Evolutionary conservation across 2,329 filamentous ascomycete genomes (phyloP).

Genomic region (Xylariaceae sp.): DNA sequence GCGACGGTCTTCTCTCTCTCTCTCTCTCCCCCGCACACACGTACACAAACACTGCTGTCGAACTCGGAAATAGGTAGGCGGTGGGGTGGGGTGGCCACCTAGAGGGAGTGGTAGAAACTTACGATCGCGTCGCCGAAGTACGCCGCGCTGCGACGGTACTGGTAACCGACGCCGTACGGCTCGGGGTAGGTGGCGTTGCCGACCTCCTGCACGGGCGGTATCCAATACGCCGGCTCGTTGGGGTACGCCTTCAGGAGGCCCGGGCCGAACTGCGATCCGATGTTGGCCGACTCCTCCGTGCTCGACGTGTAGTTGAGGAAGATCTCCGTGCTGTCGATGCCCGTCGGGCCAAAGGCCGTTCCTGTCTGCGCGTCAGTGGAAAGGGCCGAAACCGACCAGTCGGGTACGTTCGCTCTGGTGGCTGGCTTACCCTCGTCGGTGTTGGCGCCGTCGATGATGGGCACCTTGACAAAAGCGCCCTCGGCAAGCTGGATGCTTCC

Average conservation of each 20-base stretch:
- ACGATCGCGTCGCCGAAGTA: no score
- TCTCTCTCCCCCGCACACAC: no score
- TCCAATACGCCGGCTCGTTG: constrained; percentile 26
- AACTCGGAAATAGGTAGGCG: no score
- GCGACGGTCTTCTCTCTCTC: no score
- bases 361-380: constrained; percentile 15
- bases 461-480: constrained; percentile 22
- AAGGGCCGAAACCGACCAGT: no score
- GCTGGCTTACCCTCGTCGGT: constrained; percentile 27
- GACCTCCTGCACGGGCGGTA: constrained; percentile 27
- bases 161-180: constrained; percentile 21
- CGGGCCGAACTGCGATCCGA: no score
- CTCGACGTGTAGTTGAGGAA: constrained; percentile 7
- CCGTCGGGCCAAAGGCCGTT: constrained; percentile 8
- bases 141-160: constrained; percentile 23
- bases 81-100: no score
- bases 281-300: constrained; percentile 12
- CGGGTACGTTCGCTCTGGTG: no score
- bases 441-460: constrained; percentile 24
- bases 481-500: constrained; percentile 12
- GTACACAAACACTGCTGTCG: no score
- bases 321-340: constrained; percentile 18
- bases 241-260: constrained; percentile 22
- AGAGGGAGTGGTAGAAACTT: no score
- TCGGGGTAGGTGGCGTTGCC: constrained; percentile 22